phyloP scores from a whole-genome alignment of 306 rosid species.

The Macrotyloma uniflorum region DNA sequence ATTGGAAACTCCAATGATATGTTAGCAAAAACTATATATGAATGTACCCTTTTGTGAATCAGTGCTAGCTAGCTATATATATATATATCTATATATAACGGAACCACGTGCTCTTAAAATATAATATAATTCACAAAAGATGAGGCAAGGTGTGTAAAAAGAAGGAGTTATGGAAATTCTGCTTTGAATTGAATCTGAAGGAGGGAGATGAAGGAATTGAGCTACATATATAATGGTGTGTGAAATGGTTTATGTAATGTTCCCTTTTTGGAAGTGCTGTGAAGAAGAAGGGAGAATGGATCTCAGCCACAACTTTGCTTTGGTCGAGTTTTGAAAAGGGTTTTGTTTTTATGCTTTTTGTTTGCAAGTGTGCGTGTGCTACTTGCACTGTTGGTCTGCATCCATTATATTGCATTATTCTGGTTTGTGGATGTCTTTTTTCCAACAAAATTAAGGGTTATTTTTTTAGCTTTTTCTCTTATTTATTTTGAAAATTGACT shows the following conservation, averaged over 20 bases:
- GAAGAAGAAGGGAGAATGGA: slow-evolving; percentile 37
- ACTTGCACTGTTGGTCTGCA: slow-evolving; percentile 36
- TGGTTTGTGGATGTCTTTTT: slow-evolving; percentile 71
- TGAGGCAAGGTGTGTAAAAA: background rate
- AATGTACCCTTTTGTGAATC: background rate
- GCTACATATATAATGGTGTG: slow-evolving; percentile 26
- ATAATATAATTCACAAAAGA: background rate
- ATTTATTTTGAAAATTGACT: background rate
- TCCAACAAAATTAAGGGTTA: slow-evolving; percentile 9
- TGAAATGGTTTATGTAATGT: slow-evolving; percentile 4
- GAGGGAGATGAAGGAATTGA: background rate
- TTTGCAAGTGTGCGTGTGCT: slow-evolving; percentile 45
- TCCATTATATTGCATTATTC: background rate
- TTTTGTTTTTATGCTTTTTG: slow-evolving; percentile 62
- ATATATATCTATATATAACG: no score
- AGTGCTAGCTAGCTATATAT: background rate
- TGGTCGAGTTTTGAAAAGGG: slow-evolving; percentile 36
- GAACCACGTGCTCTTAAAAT: slow-evolving; percentile 35
- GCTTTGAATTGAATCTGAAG: slow-evolving; percentile 1
- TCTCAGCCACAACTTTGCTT: slow-evolving; percentile 69
- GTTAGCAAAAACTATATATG: background rate
- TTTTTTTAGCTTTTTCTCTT: background rate
- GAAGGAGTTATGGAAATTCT: background rate
- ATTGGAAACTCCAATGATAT: background rate
- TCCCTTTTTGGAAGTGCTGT: slow-evolving; percentile 43